These are phyloP conservation scores for Fusarium graminum DNA, from an alignment of 2,329 filamentous ascomycete genomes.

Conservation along the genomic window DNA sequence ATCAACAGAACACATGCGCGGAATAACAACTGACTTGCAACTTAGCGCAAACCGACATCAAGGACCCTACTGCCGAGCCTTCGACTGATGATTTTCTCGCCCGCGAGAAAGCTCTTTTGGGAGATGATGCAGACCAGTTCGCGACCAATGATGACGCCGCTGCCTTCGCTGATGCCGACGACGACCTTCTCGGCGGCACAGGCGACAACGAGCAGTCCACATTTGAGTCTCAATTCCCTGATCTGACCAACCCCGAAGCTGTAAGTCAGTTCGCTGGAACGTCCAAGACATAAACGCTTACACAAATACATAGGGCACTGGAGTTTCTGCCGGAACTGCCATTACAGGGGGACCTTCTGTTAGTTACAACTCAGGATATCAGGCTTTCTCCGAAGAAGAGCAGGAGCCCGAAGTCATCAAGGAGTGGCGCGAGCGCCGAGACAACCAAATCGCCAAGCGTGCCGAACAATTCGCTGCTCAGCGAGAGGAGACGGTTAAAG, in stretches of 20 bases:
- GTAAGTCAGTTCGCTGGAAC: slow-evolving; percentile 48
- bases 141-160: slow-evolving; percentile 78
- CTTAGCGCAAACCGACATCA: slow-evolving; percentile 76
- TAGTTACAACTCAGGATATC: slow-evolving; percentile 72
- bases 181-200: slow-evolving; percentile 80
- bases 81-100: slow-evolving; percentile 87
- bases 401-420: slow-evolving; percentile 90
- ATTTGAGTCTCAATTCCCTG: slow-evolving; percentile 93
- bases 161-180: slow-evolving; percentile 72
- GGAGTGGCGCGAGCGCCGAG: slow-evolving; percentile 92
- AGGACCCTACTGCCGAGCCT: slow-evolving; percentile 67
- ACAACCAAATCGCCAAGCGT: slow-evolving; percentile 84
- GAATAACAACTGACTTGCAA: slow-evolving; percentile 39
- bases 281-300: slow-evolving; percentile 18
- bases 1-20: slow-evolving; percentile 29
- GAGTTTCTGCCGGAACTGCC: slow-evolving; percentile 49
- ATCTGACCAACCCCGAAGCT: slow-evolving; percentile 66
- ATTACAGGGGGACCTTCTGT: slow-evolving; percentile 83
- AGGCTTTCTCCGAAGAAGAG: slow-evolving; percentile 73
- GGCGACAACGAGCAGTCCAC: slow-evolving; percentile 65
- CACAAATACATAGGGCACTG: slow-evolving; percentile 48
- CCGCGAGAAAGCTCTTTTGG: slow-evolving; percentile 89
- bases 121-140: slow-evolving; percentile 94
- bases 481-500: slow-evolving; percentile 87
- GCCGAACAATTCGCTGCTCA: slow-evolving; percentile 85